phyloP scores from a whole-genome alignment of 257 asterid genomes.

The Solanum peruvianum region DNA sequence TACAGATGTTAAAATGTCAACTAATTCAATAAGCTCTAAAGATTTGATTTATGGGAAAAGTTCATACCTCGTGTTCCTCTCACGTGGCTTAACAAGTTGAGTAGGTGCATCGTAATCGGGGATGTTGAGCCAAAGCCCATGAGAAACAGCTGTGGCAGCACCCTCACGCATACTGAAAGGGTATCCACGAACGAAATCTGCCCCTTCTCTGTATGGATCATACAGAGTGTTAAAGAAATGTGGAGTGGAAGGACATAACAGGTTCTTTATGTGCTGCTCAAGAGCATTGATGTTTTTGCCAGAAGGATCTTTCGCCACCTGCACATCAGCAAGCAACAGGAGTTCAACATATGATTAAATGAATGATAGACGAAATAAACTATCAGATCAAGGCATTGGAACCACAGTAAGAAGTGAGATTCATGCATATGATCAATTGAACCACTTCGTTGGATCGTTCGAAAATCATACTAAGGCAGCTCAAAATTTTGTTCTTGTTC shows the following conservation, averaged over 20 bases:
- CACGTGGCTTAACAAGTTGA: conserved; percentile 12
- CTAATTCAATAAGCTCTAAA: background rate
- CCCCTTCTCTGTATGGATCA: conserved; percentile 9
- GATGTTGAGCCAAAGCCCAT: conserved; percentile 12
- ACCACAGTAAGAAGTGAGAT: background rate
- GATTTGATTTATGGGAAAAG: background rate
- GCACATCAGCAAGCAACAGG: background rate
- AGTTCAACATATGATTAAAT: background rate
- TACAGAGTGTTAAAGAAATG: conserved; percentile 10
- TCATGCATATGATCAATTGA: background rate
- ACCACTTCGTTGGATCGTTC: background rate
- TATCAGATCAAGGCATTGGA: background rate
- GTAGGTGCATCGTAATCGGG: conserved; percentile 11
- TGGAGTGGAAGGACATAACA: conserved; percentile 6
- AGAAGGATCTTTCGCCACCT: conserved; percentile 12
- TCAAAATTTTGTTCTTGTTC: background rate
- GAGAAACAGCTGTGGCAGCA: conserved; percentile 6
- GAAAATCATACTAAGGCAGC: background rate
- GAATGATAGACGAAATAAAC: background rate
- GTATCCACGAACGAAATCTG: conserved; percentile 10
- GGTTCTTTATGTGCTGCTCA: conserved; percentile 13
- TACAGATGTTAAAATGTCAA: background rate
- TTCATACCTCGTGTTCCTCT: conserved; percentile 4
- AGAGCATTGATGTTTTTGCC: conserved; percentile 12
- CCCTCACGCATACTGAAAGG: conserved; percentile 14